These are phyloP conservation scores for Trichosporon asahii DNA, from an alignment of 1,284 basidiomycete species.

Conservation along the genomic window DNA sequence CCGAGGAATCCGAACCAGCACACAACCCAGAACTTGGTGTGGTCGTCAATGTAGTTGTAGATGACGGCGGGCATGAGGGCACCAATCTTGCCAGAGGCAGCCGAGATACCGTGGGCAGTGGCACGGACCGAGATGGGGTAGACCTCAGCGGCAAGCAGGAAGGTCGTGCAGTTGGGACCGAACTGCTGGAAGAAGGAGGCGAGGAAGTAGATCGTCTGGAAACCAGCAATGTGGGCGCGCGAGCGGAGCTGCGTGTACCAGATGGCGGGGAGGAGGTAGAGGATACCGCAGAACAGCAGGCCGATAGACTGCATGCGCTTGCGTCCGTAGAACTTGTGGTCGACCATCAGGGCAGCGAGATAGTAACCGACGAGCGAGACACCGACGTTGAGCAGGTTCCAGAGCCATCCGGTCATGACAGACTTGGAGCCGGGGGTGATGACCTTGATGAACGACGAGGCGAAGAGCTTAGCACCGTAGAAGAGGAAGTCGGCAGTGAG, in stretches of 20 bases:
- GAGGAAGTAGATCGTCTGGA: constrained; percentile 57
- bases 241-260: constrained; percentile 48
- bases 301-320: constrained; percentile 56
- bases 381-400: constrained; percentile 56
- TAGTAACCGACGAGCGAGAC: constrained; percentile 57
- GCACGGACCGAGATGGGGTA: constrained; percentile 57
- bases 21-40: constrained; percentile 57
- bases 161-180: constrained; percentile 55
- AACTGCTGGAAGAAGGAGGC: constrained; percentile 58
- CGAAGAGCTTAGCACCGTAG: constrained; percentile 55
- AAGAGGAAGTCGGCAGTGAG: constrained; percentile 58
- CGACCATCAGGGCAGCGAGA: constrained; percentile 57
- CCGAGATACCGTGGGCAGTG: constrained; percentile 54
- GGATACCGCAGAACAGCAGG: constrained; percentile 54
- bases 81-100: constrained; percentile 55
- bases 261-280: constrained; percentile 51
- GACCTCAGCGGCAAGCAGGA: constrained; percentile 55
- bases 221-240: constrained; percentile 49
- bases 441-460: constrained; percentile 53
- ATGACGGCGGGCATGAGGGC: constrained; percentile 54
- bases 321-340: constrained; percentile 56
- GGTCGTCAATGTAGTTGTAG: constrained; percentile 49
- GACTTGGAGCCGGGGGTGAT: constrained; percentile 51
- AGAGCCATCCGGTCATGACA: constrained; percentile 55
- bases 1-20: constrained; percentile 58